These are phyloP conservation scores for Ceraceosorus guamensis DNA, from an alignment of 1,284 basidiomycete species.

Conservation along the genomic window DNA sequence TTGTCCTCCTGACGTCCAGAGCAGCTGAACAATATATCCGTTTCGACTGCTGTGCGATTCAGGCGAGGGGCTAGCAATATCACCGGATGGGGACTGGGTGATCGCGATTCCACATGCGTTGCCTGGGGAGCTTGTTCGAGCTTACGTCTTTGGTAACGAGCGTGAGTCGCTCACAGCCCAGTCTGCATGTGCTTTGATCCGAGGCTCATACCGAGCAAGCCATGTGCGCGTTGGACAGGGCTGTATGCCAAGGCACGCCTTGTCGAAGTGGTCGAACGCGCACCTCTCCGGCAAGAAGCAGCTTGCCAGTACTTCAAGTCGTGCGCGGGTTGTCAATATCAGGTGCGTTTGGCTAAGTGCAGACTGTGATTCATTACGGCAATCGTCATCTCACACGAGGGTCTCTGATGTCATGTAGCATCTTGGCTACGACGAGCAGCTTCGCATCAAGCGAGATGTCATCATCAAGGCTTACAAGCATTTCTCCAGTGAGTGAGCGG, in stretches of 20 bases:
- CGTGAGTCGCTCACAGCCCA: constrained; percentile 10
- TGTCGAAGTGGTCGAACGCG: constrained; percentile 32
- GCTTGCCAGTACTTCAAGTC: constrained; percentile 44
- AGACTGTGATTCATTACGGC: too few relatives aligned
- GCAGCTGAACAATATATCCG: neutral
- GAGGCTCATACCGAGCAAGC: too few relatives aligned
- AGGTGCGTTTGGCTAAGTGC: too few relatives aligned
- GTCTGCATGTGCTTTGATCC: too few relatives aligned
- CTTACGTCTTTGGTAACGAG: constrained; percentile 30
- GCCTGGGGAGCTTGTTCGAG: constrained; percentile 35
- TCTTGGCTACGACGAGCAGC: constrained; percentile 77
- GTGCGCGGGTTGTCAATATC: constrained; percentile 47
- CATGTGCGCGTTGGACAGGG: too few relatives aligned
- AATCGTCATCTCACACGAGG: too few relatives aligned
- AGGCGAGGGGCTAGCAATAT: constrained; percentile 36
- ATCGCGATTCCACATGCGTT: constrained; percentile 38
- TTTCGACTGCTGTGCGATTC: neutral
- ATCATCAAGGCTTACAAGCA: constrained; percentile 69
- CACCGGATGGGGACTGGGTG: constrained; percentile 32
- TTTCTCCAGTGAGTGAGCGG: too few relatives aligned
- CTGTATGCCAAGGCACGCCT: too few relatives aligned
- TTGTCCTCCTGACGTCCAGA: too few relatives aligned
- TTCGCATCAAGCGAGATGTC: constrained; percentile 75
- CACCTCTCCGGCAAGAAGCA: constrained; percentile 21
- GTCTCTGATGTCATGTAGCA: too few relatives aligned